Base-by-base conservation (phyloP, 1,139 yeast species). In the Kluyveromyces marxianus region DNA sequence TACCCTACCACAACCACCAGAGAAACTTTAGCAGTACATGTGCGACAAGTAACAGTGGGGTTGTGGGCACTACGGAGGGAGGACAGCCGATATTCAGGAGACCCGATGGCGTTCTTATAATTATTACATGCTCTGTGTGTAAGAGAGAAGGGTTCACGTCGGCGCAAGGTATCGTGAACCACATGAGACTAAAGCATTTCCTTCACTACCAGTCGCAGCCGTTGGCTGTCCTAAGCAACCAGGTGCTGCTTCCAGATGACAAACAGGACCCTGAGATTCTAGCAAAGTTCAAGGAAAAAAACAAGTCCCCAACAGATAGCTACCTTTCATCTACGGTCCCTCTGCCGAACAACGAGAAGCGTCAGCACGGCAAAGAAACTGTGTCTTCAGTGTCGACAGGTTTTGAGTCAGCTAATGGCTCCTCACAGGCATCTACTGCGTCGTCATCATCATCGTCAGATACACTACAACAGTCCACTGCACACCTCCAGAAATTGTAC, bases 141-240 rank as follows among this genome's bases (percentile, higher is more conserved):
- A 74, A 71, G 14, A 67, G 92, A 46, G 74, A 79, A 44, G 84
- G 83, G 51, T 85, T 85, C 59, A 79, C 86, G 5, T 78, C 86
- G 10, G 87, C 89, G 0, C 94, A 85, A 60, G 94, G 94, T 26
- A 83, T 85, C 51, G 71, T 84, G 37, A 85, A 83, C 59, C 95
- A 85, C 60, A 76, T 84, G 51, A 68, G 94, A 51, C 75, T 83
- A 28, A 85, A 90, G 3, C 95, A 85, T 60, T 69, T 78, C n/a
- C 76, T 75, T 48, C 88, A 83, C 50, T 83, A 77, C 53, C 75
- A 83, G 4, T 79, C 84, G 5, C 92, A 83, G 57, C 90, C 83
- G 53, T 76, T 83, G 8, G 90, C 94, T 1, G 89, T 90, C 0
- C 65, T 81, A 48, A 72, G 70, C 36, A 85, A 92, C 62, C 92